These are phyloP conservation scores for Fusarium anguioides DNA, from an alignment of 2,329 filamentous ascomycete species.

Conservation along the genomic window DNA sequence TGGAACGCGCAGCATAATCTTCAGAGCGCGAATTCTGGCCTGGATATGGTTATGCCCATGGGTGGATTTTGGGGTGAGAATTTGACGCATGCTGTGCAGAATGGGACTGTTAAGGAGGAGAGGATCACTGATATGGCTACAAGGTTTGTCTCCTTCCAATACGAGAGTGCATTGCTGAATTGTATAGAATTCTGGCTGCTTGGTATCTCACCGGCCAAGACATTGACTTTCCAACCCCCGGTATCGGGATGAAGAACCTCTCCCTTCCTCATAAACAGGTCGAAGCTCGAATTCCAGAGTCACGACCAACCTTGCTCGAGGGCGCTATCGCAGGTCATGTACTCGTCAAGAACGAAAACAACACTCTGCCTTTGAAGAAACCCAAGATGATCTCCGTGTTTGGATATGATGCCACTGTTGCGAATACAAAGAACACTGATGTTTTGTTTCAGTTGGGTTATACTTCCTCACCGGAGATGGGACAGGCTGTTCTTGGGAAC, in stretches of 20 bases:
- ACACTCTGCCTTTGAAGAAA: constrained; percentile 71
- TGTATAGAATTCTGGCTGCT: constrained; percentile 17
- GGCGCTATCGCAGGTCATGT: constrained; percentile 71
- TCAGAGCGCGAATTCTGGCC: constrained; percentile 64
- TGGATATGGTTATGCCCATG: constrained; percentile 78
- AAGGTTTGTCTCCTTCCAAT: constrained; percentile 57
- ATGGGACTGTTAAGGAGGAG: constrained; percentile 77
- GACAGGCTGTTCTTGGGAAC: constrained; percentile 55
- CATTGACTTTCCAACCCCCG: constrained; percentile 58
- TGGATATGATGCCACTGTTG: constrained; percentile 70
- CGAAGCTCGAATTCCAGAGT: constrained; percentile 61
- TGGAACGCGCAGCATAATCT: constrained; percentile 75
- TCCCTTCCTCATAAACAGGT: constrained; percentile 56
- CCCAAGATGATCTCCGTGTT: constrained; percentile 68
- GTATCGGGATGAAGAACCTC: constrained; percentile 71
- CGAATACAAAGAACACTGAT: constrained; percentile 61
- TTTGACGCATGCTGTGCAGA: constrained; percentile 78
- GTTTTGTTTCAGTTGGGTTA: constrained; percentile 59
- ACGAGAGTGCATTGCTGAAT: background rate
- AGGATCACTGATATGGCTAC: constrained; percentile 83
- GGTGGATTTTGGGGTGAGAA: constrained; percentile 70
- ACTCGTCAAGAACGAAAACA: constrained; percentile 78
- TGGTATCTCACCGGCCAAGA: constrained; percentile 55
- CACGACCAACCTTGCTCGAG: constrained; percentile 58
- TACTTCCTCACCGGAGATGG: constrained; percentile 59